Percentiles rank a stretch among this genome's conserved stretches.
phyloP scores from a whole-genome alignment of 768 basidiomycete genomes.

The Ephemerocybe angulata region DNA sequence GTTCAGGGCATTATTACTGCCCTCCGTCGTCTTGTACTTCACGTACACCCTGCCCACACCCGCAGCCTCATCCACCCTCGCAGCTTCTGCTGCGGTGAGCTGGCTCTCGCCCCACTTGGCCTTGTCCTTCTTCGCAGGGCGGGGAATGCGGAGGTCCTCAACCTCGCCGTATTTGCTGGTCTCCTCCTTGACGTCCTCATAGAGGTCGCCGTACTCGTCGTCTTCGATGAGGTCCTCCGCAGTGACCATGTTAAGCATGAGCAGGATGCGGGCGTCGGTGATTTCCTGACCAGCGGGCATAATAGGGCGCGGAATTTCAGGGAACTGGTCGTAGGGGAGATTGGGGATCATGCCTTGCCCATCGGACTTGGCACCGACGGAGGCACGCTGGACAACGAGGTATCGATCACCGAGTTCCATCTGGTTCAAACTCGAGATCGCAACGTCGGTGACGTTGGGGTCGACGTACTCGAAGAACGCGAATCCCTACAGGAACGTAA shows the following conservation, averaged over 20 bases:
- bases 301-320: constrained; percentile 82
- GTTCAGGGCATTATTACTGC: constrained; percentile 72
- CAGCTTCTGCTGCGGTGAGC: constrained; percentile 61
- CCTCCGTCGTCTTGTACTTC: constrained; percentile 62
- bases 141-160: constrained; percentile 82
- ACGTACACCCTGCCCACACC: constrained; percentile 97
- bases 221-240: constrained; percentile 88
- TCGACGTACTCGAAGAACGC: constrained; percentile 99
- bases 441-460: constrained; percentile 82
- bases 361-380: constrained; percentile 84
- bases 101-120: constrained; percentile 73
- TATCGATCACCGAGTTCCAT: constrained; percentile 97
- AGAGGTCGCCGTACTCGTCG: constrained; percentile 88
- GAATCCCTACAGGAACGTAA: constrained; percentile 68
- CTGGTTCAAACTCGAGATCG: constrained; percentile 92
- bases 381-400: constrained; percentile 94
- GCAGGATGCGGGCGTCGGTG: constrained; percentile 76
- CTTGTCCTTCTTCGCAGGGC: constrained; percentile 85
- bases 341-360: constrained; percentile 60
- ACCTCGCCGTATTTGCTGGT: constrained; percentile 77
- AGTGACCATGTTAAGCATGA: constrained; percentile 99
- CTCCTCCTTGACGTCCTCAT: constrained; percentile 93
- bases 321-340: constrained; percentile 76
- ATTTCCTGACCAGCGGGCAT: constrained; percentile 76
- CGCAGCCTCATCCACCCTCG: constrained; percentile 77